phyloP scores from a whole-genome alignment of 495 filamentous ascomycete genomes.

The Copromyces sp. region DNA sequence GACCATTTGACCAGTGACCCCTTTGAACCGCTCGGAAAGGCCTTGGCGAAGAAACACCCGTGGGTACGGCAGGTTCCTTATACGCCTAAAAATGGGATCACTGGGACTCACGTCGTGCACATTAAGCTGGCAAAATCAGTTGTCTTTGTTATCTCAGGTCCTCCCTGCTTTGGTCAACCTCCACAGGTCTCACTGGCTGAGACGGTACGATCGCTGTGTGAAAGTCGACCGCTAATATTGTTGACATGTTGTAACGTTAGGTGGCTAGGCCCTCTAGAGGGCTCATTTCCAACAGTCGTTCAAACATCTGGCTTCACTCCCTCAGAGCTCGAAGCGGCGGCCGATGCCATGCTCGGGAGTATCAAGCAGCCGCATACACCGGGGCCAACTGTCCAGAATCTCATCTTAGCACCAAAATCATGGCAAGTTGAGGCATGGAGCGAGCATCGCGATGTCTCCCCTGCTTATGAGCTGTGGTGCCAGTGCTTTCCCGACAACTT shows the following conservation, averaged over 20 bases:
- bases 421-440: conserved; percentile 43
- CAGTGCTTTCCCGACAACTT: conserved; percentile 37
- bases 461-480: conserved; percentile 40
- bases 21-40: conserved; percentile 49
- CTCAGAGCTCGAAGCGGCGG: conserved; percentile 42
- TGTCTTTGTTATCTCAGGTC: conserved; percentile 43
- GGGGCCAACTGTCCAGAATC: conserved; percentile 23
- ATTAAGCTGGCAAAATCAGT: conserved; percentile 45
- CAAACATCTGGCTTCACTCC: conserved; percentile 38
- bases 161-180: conserved; percentile 22
- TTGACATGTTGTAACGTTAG: conserved; percentile 36
- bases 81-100: conserved; percentile 45
- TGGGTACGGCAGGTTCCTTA: conserved; percentile 54
- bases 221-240: conserved; percentile 40
- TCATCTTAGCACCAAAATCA: conserved; percentile 28
- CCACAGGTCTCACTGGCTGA: conserved; percentile 36
- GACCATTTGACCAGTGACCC: conserved; percentile 34
- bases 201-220: conserved; percentile 31
- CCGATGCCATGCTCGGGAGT: conserved; percentile 42
- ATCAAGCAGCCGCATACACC: conserved; percentile 7
- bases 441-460: conserved; percentile 27
- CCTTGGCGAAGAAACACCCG: conserved; percentile 42
- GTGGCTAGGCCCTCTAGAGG: conserved; percentile 25
- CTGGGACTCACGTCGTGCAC: conserved; percentile 47
- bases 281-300: conserved; percentile 37